Conservation (phyloP, 768 basidiomycete species). For the Rubroboletus satanas region DNA sequence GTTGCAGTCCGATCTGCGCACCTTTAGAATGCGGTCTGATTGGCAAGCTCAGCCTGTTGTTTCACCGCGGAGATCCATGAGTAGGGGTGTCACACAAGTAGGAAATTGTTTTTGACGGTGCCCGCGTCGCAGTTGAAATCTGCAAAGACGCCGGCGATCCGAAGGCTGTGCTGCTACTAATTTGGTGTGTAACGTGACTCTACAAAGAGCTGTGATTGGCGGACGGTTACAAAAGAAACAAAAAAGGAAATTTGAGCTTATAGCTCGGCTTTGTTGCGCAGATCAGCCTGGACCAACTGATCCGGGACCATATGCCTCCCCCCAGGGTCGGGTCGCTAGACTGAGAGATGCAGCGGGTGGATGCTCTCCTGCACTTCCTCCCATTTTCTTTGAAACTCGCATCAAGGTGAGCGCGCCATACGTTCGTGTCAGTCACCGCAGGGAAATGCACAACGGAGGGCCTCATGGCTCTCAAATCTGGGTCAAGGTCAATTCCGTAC, state of each 20-base stretch:
- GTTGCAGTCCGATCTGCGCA: neutral
- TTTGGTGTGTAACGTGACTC: no score
- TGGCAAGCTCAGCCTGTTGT: neutral
- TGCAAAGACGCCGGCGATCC: no score
- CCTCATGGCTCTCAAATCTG: neutral
- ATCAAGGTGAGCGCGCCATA: neutral
- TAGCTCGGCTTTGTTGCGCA: no score
- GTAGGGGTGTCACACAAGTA: neutral
- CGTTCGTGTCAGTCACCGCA: neutral
- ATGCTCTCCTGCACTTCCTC: no score
- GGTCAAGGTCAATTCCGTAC: neutral
- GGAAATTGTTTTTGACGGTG: neutral
- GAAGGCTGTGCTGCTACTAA: no score
- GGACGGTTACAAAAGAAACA: no score
- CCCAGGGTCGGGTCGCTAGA: neutral
- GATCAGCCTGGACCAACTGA: no score
- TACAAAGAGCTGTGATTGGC: no score
- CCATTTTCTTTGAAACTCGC: no score
- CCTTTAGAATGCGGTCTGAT: neutral
- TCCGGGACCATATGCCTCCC: no score
- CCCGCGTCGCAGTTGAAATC: no score
- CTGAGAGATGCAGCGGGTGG: neutral
- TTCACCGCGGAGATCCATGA: neutral
- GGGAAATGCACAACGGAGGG: neutral
- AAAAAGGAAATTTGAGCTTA: no score